Evolutionary conservation across 306 rosid genomes (phyloP).

Genomic region (Abrus precatorius): DNA sequence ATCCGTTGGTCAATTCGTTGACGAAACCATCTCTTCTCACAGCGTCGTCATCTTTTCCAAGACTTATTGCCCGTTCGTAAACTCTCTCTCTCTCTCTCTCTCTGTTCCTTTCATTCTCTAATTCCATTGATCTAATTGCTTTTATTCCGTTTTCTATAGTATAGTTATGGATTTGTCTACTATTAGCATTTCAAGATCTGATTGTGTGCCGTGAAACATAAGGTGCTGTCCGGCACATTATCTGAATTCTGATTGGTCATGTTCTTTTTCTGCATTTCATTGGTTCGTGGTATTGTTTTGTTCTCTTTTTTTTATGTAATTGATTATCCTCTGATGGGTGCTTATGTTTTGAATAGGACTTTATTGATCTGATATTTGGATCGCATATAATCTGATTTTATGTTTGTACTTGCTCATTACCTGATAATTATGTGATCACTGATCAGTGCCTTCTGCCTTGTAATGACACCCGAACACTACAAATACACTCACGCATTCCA

Average conservation of each 20-base stretch:
- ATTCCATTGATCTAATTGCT: constrained; percentile 19
- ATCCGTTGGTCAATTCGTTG: constrained; percentile 63
- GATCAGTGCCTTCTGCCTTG: neutral
- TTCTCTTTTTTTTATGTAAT: neutral
- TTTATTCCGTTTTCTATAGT: neutral
- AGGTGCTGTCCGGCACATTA: neutral
- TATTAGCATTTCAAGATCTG: constrained; percentile 8
- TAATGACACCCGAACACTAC: neutral
- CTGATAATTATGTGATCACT: neutral
- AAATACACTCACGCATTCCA: neutral
- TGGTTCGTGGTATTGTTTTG: neutral
- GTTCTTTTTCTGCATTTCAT: neutral
- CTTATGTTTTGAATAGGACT: constrained; percentile 31
- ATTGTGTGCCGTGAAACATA: neutral
- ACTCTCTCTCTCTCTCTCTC: neutral
- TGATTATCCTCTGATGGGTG: neutral
- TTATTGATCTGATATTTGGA: neutral
- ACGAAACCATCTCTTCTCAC: constrained; percentile 77
- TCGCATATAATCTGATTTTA: neutral
- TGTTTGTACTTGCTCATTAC: neutral
- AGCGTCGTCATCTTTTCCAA: constrained; percentile 90
- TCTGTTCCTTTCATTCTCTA: constrained; percentile 10
- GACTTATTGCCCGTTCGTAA: constrained; percentile 88
- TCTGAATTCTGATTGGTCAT: neutral
- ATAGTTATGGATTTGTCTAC: too few species aligned